These are phyloP conservation scores for Sporothrix luriei DNA, from an alignment of 2,329 filamentous ascomycete species.

Conservation along the genomic window DNA sequence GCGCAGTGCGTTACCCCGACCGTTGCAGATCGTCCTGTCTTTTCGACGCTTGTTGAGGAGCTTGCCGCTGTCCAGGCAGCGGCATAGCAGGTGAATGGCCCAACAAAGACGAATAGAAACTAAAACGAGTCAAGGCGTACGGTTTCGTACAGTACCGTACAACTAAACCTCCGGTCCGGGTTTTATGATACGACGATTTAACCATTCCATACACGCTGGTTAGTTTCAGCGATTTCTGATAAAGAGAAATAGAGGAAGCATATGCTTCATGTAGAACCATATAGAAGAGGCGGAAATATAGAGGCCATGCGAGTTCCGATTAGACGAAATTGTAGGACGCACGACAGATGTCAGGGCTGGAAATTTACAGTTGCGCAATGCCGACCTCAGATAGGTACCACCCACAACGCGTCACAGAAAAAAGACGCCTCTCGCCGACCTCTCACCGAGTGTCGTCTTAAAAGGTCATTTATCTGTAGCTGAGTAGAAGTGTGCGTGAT, in stretches of 20 bases:
- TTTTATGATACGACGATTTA: background rate
- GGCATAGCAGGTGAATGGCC: background rate
- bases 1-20: constrained; percentile 38
- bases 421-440: background rate
- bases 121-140: background rate
- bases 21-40: constrained; percentile 42
- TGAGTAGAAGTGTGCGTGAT: constrained; percentile 5
- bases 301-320: too few species aligned
- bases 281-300: too few species aligned
- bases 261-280: too few species aligned
- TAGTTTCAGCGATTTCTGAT: too few species aligned
- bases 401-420: background rate
- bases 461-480: background rate
- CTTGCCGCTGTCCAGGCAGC: constrained; percentile 30
- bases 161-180: background rate
- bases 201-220: too few species aligned
- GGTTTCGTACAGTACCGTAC: background rate
- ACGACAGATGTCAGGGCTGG: background rate
- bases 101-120: background rate
- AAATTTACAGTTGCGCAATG: background rate
- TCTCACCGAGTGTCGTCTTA: background rate
- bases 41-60: constrained; percentile 41
- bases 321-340: too few species aligned
- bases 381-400: background rate
- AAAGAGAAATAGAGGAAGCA: too few species aligned